phyloP scores from a whole-genome alignment of 192 early-diverging fungal genomes.

The Coemansia javaensis region DNA sequence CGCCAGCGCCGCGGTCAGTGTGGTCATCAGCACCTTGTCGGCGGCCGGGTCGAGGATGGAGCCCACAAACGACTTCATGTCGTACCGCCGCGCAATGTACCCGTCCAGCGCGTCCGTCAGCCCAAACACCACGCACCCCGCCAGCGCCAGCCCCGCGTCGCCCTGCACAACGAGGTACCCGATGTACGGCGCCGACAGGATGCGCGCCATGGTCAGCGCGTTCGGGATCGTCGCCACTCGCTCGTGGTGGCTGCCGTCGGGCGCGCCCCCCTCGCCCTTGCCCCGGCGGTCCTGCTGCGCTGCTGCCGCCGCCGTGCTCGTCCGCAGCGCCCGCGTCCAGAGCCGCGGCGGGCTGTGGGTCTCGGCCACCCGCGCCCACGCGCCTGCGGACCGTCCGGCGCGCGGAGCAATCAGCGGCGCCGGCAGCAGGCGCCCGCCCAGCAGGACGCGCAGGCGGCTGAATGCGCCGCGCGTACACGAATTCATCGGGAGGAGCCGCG shows the following conservation, averaged over 20 bases:
- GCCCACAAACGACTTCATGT: constrained; percentile 80
- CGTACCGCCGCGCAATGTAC: constrained; percentile 81
- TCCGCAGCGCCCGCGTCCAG: too few relatives aligned
- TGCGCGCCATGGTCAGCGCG: constrained; percentile 72
- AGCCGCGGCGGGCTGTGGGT: too few relatives aligned
- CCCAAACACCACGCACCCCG: constrained; percentile 73
- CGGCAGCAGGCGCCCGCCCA: too few relatives aligned
- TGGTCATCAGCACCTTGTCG: constrained; percentile 91
- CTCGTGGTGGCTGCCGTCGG: constrained; percentile 48
- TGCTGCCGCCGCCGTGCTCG: too few relatives aligned
- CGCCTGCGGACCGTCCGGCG: too few relatives aligned
- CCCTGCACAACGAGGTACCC: constrained; percentile 82
- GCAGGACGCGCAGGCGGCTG: too few relatives aligned
- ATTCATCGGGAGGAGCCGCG: too few relatives aligned
- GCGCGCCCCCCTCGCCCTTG: not conserved
- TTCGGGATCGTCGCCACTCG: constrained; percentile 92
- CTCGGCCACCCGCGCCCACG: too few relatives aligned
- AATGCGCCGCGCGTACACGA: too few relatives aligned
- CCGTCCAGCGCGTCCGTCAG: constrained; percentile 86
- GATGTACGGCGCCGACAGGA: constrained; percentile 78
- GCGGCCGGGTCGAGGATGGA: constrained; percentile 90
- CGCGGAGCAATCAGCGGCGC: too few relatives aligned
- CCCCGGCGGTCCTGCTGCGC: not conserved
- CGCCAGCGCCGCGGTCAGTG: constrained; percentile 72
- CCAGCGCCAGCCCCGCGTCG: constrained; percentile 65